Evolutionary conservation across 2,329 filamentous ascomycete species (phyloP).

Genomic region (Didymella pinodella): DNA sequence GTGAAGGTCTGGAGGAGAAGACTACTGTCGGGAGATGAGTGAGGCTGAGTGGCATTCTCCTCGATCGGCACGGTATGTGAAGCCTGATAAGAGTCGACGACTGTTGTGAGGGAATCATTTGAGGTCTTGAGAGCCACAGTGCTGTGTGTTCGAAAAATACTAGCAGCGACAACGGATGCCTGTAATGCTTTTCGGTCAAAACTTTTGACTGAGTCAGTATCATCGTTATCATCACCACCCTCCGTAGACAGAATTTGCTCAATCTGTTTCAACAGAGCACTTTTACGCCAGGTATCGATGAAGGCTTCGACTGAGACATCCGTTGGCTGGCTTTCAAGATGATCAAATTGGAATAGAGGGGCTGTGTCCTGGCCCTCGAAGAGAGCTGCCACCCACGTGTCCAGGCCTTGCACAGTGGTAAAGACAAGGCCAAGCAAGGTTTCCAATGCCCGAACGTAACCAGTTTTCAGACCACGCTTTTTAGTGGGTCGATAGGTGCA

Average conservation of each 20-base stretch:
- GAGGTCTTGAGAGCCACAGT: not conserved
- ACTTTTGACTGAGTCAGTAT: not conserved
- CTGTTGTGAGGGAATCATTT: not conserved
- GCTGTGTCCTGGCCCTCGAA: slow-evolving; percentile 1
- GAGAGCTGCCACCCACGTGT: not conserved
- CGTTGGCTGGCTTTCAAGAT: not conserved
- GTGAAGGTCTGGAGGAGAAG: not conserved
- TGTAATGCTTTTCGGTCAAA: slow-evolving; percentile 3
- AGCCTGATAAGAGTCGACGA: not conserved
- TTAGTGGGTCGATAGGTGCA: slow-evolving; percentile 5
- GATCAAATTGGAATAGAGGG: not conserved
- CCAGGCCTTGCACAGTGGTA: not conserved
- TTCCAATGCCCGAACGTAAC: slow-evolving; percentile 10
- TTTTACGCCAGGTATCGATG: slow-evolving; percentile 1
- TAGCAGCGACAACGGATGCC: not conserved
- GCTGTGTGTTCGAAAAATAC: not conserved
- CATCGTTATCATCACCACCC: not conserved
- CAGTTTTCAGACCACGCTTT: slow-evolving; percentile 4
- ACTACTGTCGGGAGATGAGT: not conserved
- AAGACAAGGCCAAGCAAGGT: slow-evolving; percentile 1
- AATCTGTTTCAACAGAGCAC: not conserved
- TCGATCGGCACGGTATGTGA: not conserved
- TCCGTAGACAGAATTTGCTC: slow-evolving; percentile 1
- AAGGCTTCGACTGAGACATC: not conserved
- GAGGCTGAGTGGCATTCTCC: not conserved